phyloP scores from a whole-genome alignment of 2,329 filamentous ascomycete species.

The Laburnicola sp. region DNA sequence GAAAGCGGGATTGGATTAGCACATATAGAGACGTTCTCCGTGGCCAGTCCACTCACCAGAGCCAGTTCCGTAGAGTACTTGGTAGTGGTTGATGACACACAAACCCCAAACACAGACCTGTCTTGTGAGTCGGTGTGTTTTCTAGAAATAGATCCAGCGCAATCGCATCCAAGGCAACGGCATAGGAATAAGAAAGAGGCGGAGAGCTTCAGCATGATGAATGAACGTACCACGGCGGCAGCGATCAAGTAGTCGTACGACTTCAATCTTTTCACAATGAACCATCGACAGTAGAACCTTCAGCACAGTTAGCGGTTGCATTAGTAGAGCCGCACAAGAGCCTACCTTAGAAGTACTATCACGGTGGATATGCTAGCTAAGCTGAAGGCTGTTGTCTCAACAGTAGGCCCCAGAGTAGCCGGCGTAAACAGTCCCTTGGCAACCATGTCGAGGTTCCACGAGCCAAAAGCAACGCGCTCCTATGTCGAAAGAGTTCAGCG shows the following conservation, averaged over 20 bases:
- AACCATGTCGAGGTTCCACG: constrained; percentile 19
- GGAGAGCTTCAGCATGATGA: background rate
- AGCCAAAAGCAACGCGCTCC: no score
- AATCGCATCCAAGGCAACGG: background rate
- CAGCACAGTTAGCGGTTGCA: background rate
- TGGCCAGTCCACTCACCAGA: constrained; percentile 1
- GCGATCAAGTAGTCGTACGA: constrained; percentile 30
- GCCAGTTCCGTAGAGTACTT: constrained; percentile 30
- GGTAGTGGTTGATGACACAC: constrained; percentile 33
- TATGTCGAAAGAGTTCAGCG: background rate
- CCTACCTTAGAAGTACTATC: constrained; percentile 22
- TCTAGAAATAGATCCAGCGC: background rate
- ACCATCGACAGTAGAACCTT: constrained; percentile 34
- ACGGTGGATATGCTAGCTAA: constrained; percentile 28
- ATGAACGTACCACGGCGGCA: constrained; percentile 23
- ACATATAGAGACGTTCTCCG: background rate
- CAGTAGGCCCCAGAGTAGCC: constrained; percentile 22
- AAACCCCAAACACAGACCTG: constrained; percentile 34
- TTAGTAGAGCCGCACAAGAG: background rate
- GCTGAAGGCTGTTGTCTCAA: constrained; percentile 25
- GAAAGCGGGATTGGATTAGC: background rate
- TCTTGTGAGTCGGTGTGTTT: background rate
- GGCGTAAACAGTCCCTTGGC: constrained; percentile 23
- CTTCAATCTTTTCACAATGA: constrained; percentile 26
- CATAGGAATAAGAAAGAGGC: background rate